Base-by-base conservation (phyloP, 352 stramenopile genomes). In the Phytophthora pinifolia region DNA sequence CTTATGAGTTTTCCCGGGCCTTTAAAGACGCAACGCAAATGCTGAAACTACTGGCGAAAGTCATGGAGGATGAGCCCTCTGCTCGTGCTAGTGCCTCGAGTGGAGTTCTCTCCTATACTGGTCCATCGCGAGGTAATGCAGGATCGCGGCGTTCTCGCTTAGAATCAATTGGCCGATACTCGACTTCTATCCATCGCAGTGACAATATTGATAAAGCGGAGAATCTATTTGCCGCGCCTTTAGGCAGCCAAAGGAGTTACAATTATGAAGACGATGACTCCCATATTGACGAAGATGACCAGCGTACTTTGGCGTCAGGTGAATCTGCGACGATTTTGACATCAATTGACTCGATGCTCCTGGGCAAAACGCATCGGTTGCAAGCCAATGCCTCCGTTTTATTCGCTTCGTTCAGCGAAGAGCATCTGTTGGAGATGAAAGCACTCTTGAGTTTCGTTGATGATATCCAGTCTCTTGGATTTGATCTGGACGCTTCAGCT, bases 11-110 rank as follows among this genome's bases (percentile, higher is more conserved):
- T 51, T 83, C 75, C 0, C 74, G 79, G 36, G 80, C 76, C 10
- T 89, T 94, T 43, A 79, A 79, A 39, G 84, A 92, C 59, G 81
- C 84, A 9, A 82, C 89, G 2, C 82, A 94, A 58, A 90, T 94
- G 82, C 60, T 94, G 6, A 92, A 92, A 54, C 42, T 92, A 12
- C 67, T 94, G 12, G 62, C 73, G 7, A 83, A 88, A 47, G 83
- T 92, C 20, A 36, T 94, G 17, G 64, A 80, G 35, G 72, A 94
- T 49, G 72, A 89, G 15, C 56, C 63, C 29, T 90, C 82, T 20
- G 76, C 80, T 18, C 66, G 64, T 42, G 59, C 83, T 18, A 92
- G 81, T 52, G 80, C 74, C 5, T 59, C 64, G 9, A 88, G 59
- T 43, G 83, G 82, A 10, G 62, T 92, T 44, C 62, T 92, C 1